Conservation (phyloP, 2,329 filamentous ascomycete species). For the Stylonectria norvegica region DNA sequence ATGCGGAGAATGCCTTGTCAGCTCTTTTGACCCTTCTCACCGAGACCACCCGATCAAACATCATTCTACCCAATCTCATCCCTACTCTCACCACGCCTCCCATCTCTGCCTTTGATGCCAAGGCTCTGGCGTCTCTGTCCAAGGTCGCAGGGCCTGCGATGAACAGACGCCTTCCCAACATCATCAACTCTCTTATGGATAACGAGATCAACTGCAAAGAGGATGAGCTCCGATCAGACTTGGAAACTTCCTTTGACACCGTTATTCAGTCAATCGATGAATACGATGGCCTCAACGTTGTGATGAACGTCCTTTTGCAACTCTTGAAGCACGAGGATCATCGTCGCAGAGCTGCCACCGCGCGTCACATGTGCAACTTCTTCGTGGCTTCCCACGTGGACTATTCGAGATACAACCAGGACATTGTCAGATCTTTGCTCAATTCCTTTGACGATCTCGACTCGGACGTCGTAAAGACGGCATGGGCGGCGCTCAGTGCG, state of each 20-base stretch:
- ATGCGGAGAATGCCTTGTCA: constrained; percentile 88
- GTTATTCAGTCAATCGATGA: constrained; percentile 93
- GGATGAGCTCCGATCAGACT: constrained; percentile 66
- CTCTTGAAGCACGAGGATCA: constrained; percentile 94
- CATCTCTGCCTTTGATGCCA: constrained; percentile 92
- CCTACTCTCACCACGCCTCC: constrained; percentile 87
- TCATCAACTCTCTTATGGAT: constrained; percentile 92
- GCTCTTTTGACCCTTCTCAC: constrained; percentile 92
- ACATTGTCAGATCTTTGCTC: constrained; percentile 85
- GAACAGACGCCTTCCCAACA: constrained; percentile 83
- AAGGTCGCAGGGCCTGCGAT: constrained; percentile 88
- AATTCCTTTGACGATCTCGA: constrained; percentile 91
- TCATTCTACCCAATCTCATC: constrained; percentile 93
- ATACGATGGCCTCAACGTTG: constrained; percentile 89
- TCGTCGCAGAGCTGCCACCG: constrained; percentile 72
- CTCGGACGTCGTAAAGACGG: constrained; percentile 76
- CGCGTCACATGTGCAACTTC: constrained; percentile 79
- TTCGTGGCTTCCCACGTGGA: constrained; percentile 78
- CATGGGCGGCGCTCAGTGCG: constrained; percentile 81
- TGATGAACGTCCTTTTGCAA: constrained; percentile 88
- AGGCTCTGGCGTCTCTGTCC: constrained; percentile 86
- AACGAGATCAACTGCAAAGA: constrained; percentile 79
- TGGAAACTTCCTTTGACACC: constrained; percentile 79
- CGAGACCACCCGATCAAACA: constrained; percentile 88
- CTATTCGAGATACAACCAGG: constrained; percentile 93